These are phyloP conservation scores for Ophiostoma australiae DNA, from an alignment of 2,329 filamentous ascomycete genomes.

Conservation along the genomic window DNA sequence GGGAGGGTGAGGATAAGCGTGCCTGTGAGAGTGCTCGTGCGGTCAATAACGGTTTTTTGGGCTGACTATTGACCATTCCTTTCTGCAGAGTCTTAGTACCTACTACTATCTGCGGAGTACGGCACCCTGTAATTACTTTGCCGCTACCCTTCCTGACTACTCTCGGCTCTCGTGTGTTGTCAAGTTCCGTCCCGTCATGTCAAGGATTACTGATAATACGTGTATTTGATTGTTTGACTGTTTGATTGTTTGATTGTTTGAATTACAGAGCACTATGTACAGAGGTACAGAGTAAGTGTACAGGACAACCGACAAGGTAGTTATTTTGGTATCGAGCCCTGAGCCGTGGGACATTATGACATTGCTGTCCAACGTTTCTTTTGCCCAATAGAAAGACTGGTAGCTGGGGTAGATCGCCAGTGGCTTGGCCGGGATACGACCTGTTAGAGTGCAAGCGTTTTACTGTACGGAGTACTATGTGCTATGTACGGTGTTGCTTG, in stretches of 20 bases:
- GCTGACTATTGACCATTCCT: neutral
- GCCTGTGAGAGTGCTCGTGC: constrained; percentile 4
- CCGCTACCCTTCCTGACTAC: neutral
- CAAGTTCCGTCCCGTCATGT: neutral
- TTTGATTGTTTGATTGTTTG: neutral
- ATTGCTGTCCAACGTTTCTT: neutral
- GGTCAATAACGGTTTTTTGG: neutral
- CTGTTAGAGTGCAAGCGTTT: neutral
- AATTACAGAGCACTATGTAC: no score
- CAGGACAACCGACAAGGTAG: neutral
- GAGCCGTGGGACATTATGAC: neutral
- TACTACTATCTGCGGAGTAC: no score
- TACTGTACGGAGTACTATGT: no score
- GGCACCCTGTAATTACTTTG: neutral
- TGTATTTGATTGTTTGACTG: neutral
- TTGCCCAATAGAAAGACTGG: neutral
- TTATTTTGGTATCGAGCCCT: neutral
- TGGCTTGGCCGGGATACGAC: constrained; percentile 8
- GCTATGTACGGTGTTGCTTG: no score
- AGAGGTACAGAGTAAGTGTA: neutral
- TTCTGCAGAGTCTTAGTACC: neutral
- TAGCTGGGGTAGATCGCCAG: neutral
- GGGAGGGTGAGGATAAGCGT: neutral
- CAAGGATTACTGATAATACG: neutral
- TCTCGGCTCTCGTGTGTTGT: neutral